Evolutionary conservation across 306 rosid species (phyloP).

Genomic region (Quercus berberidifolia): DNA sequence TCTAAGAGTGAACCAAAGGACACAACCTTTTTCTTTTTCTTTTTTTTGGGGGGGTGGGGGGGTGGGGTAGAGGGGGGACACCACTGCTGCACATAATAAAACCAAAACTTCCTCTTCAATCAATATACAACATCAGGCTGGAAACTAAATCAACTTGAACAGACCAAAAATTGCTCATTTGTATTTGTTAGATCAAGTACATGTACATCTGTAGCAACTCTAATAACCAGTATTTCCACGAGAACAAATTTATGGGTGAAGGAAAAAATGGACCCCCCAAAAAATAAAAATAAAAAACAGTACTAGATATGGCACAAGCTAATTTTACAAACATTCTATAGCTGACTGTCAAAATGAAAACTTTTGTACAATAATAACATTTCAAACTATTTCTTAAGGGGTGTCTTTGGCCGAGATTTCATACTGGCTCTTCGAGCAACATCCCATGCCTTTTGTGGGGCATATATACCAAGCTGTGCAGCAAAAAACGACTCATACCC

Average conservation of each 20-base stretch:
- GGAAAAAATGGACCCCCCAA: conserved; percentile 14
- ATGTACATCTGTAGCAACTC: conserved; percentile 38
- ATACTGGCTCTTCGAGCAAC: conserved; percentile 96
- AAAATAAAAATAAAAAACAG: background rate
- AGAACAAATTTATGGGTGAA: background rate
- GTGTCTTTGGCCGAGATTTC: conserved; percentile 47
- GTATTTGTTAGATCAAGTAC: conserved; percentile 25
- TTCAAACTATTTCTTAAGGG: conserved; percentile 42
- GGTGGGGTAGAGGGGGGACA: no score
- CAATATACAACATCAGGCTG: background rate
- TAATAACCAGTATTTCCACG: conserved; percentile 17
- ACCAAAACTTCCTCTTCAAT: background rate
- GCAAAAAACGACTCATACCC: conserved; percentile 95
- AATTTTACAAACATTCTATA: conserved; percentile 50
- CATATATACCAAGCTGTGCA: conserved; percentile 66
- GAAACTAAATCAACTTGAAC: background rate
- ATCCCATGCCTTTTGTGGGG: conserved; percentile 96
- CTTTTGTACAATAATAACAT: conserved; percentile 51
- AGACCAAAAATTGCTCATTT: conserved; percentile 15
- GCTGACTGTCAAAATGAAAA: conserved; percentile 34
- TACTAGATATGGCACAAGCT: conserved; percentile 40
- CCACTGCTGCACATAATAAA: background rate
- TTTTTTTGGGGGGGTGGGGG: no score
- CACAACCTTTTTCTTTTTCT: background rate
- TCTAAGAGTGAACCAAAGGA: no score